These are phyloP conservation scores for Arthrocladium fulminans DNA, from an alignment of 2,329 filamentous ascomycete species.

Conservation along the genomic window DNA sequence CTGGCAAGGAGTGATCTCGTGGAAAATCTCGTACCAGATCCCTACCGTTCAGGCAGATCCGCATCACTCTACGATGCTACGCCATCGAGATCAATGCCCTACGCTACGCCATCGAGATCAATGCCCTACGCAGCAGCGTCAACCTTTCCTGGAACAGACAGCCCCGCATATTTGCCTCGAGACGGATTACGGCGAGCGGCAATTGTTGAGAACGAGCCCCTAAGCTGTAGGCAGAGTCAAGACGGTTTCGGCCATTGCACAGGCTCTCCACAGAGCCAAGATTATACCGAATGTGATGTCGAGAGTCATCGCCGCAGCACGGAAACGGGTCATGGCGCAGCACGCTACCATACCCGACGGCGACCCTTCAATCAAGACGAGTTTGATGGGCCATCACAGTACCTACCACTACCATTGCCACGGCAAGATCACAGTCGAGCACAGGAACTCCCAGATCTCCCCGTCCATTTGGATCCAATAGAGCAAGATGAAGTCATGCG, in stretches of 20 bases:
- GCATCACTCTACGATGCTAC: neutral
- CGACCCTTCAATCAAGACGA: constrained; percentile 71
- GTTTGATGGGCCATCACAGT: constrained; percentile 80
- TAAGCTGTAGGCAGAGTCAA: constrained; percentile 20
- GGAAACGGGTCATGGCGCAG: constrained; percentile 15
- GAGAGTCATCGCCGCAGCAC: constrained; percentile 17
- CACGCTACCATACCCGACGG: constrained; percentile 20
- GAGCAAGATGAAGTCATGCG: constrained; percentile 76
- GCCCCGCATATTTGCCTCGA: neutral
- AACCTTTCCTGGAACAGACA: neutral
- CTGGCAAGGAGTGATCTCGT: constrained; percentile 1
- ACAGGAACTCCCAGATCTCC: constrained; percentile 69
- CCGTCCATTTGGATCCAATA: constrained; percentile 71
- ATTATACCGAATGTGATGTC: constrained; percentile 20
- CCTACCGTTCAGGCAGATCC: neutral
- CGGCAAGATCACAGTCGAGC: constrained; percentile 68
- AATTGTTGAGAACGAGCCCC: constrained; percentile 3
- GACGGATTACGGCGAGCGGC: constrained; percentile 1
- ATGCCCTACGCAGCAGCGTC: neutral
- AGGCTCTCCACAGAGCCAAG: constrained; percentile 18
- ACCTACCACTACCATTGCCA: constrained; percentile 62
- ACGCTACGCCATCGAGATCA: neutral
- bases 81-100: neutral
- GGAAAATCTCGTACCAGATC: neutral
- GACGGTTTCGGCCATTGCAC: constrained; percentile 20